Evolutionary conservation across 176 grass and related monocot species (phyloP).

Genomic region (Ensete glaucum): DNA sequence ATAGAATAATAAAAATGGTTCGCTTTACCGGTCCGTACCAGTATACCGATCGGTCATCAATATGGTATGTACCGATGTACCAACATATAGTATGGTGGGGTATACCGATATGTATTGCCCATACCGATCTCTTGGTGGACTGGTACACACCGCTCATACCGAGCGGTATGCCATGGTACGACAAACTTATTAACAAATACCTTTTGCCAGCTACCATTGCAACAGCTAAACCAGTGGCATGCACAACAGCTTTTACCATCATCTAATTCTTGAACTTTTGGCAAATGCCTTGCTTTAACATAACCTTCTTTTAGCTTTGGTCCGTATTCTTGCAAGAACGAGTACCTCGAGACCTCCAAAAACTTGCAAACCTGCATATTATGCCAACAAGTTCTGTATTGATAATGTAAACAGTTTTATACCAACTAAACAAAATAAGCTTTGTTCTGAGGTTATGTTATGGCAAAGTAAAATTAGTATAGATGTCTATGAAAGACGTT

Average conservation of each 20-base stretch:
- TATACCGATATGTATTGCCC: too few relatives aligned
- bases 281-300: conserved; percentile 1
- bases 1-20: too few relatives aligned
- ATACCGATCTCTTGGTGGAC: too few relatives aligned
- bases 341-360: neutral
- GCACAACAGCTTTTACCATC: conserved; percentile 33
- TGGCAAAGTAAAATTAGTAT: neutral
- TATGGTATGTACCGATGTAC: too few relatives aligned
- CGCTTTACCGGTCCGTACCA: too few relatives aligned
- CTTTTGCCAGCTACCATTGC: conserved; percentile 70
- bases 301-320: conserved; percentile 9
- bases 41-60: too few relatives aligned
- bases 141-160: too few relatives aligned
- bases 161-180: too few relatives aligned
- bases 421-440: neutral
- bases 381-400: neutral
- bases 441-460: neutral
- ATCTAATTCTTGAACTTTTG: neutral
- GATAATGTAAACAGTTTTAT: neutral
- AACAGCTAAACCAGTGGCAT: conserved; percentile 41
- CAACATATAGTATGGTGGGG: too few relatives aligned
- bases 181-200: conserved; percentile 5
- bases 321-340: conserved; percentile 3
- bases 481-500: neutral
- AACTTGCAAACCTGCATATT: conserved; percentile 18